Base-by-base conservation (phyloP, 1,284 basidiomycete genomes). In the Naganishia cerealis region DNA sequence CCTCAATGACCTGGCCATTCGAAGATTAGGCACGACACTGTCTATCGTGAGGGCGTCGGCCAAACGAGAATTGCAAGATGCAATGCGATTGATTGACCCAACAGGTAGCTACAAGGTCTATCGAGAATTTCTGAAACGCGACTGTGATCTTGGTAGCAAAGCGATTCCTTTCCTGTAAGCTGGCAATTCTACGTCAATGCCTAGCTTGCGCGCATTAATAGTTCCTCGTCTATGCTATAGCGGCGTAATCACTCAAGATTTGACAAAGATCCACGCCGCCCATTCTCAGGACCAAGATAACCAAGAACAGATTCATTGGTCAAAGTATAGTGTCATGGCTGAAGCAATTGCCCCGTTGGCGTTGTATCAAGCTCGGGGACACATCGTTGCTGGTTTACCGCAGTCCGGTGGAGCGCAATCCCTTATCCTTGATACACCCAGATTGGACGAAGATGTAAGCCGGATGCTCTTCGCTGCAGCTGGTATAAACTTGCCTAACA, bases 151-250 rank as follows among this genome's bases (percentile, higher is more conserved):
- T 57, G 77, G 75, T 7, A 70, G 75, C 65, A 66, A 73, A 2
- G 78, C 77, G 4, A 79, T 81, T 48, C 80, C 80, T 0, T 74
- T 81, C n/a, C 53, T 81, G 76, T 77, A 56, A 75, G 76, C 29
- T 74, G 13, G 2, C 10, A 33, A 15, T n/a, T 4, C 56, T 2
- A 33, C n/a, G 43, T n/a, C 8, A 5, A 10, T 9, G 40, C 9
- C n/a, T 24, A 10, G 2, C 53, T 43, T 7, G 21, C 6, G 21
- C 16, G 57, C 29, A 42, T 38, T 9, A 21, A 16, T 58, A 4
- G 18, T 38, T 38, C 21, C 18, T 58, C 21, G 10, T 46, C 2
- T 9, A 2, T 38, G 18, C n/a, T 55, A 29, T 50, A 71, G 70
- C 26, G 70, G 70, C 2, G 66, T 68, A 9, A 58, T 71, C 40